Base-by-base conservation (phyloP, 768 basidiomycete genomes). In the Lentinula lateritia region DNA sequence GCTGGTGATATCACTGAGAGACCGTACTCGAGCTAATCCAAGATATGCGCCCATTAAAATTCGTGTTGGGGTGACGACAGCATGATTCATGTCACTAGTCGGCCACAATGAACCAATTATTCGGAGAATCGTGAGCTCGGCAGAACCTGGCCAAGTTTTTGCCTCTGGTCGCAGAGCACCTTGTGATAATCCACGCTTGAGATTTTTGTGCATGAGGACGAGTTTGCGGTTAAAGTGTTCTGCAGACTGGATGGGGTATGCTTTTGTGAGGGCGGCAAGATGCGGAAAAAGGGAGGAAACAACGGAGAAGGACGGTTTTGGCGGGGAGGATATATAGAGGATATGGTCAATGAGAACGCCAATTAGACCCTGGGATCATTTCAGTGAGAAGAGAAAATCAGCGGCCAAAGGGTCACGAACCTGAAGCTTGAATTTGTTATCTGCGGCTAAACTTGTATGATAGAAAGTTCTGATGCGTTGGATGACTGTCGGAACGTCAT, bases 31-130 rank as follows among this genome's bases (percentile, higher is more conserved):
- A 59, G 86, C 83, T 34, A 99, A 79, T 7, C 88, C 88, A 16
- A 99, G 87, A 70, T 98, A 98, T 50, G 93, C 88, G 0, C 91
- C 93, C 78, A 97, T 91, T 59, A 98, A 82, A 16, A 98, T 75
- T 54, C 93, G 84, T 0, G 95, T 83, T 0, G 95, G 93, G 0
- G 92, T 90, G 18, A 93, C 78, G 50, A 98, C 94, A 0, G 87
- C 84, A 72, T 99, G 95, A 56, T 88, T 89, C 74, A 96, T 82
- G 74, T 99, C 97, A 70, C 93, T 96, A 2, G 95, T 94, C 3
- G 95, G 90, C 95, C 95, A 99, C 39, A 91, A 76, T 13, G 80
- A 75, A 3, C 94, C 94, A 55, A 93, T 82, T 42, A 95, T 72
- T 23, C 95, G 86, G 35, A 98, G 77, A 2, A 99, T 77, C 0